Evolutionary conservation across 805 yeast species (phyloP).

Genomic region (Wickerhamiella lipophila): DNA sequence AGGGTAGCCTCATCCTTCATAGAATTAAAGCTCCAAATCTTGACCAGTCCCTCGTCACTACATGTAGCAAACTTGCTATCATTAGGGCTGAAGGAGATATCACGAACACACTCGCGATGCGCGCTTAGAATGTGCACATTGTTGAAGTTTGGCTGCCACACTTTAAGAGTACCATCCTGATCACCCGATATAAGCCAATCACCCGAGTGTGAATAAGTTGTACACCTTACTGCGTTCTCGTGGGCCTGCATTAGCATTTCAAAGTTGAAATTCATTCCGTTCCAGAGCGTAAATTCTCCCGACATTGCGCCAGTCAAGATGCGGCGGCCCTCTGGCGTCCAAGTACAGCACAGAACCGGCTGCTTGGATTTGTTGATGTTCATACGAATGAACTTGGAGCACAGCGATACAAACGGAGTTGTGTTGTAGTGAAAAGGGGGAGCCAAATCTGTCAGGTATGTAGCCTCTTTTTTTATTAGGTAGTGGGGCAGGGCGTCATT

Average conservation of each 20-base stretch:
- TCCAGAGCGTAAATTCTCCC: slow-evolving; percentile 96
- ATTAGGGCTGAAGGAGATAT: slow-evolving; percentile 76
- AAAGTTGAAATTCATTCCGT: slow-evolving; percentile 86
- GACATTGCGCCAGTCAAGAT: slow-evolving; percentile 78
- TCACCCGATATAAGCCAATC: slow-evolving; percentile 94
- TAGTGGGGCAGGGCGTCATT: slow-evolving; percentile 19
- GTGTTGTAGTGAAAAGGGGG: slow-evolving; percentile 51
- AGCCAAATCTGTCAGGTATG: slow-evolving; percentile 43
- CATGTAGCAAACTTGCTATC: slow-evolving; percentile 89
- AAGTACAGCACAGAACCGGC: slow-evolving; percentile 75
- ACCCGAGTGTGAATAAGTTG: slow-evolving; percentile 75
- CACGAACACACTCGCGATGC: slow-evolving; percentile 74
- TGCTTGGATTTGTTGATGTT: slow-evolving; percentile 86
- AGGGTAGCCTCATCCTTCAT: slow-evolving; percentile 75
- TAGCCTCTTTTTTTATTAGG: slow-evolving; percentile 50
- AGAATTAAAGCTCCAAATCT: slow-evolving; percentile 81
- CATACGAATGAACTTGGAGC: slow-evolving; percentile 76
- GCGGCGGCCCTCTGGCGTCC: slow-evolving; percentile 96
- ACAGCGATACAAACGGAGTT: slow-evolving; percentile 47
- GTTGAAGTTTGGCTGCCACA: slow-evolving; percentile 97
- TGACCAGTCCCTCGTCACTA: slow-evolving; percentile 80
- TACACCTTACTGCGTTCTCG: slow-evolving; percentile 71
- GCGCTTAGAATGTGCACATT: slow-evolving; percentile 69
- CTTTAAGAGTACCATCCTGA: slow-evolving; percentile 80
- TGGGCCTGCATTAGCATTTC: slow-evolving; percentile 99